Base-by-base conservation (phyloP, 352 stramenopile species). In the Globisporangium parvum region DNA sequence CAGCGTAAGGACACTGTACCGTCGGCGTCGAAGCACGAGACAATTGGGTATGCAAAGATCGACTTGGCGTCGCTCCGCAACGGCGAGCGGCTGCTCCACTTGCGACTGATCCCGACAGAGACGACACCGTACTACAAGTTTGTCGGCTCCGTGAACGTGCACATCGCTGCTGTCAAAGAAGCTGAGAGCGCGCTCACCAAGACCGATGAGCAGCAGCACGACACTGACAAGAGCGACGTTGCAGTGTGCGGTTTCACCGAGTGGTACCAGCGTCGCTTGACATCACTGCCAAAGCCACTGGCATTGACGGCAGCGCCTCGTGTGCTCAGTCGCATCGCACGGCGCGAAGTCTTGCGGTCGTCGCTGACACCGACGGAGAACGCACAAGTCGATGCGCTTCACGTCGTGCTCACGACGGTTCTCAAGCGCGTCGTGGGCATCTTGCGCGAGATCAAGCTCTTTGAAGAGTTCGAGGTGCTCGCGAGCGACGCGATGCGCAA, bases 401-500 rank as follows among this genome's bases (percentile, higher is more conserved):
- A 85, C 47, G 56, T 55, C 4, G 75, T 82, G 11, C 45, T 90
- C 6, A 62, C 71, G 3, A 49, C 80, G 8, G 53, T 88, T 10
- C 77, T 84, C 66, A 83, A 85, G 46, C 69, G 77, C 6, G 55
- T 87, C 6, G 69, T 83, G 15, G 67, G 52, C 17, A 77, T 87
- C 12, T 55, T 85, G 26, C 63, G 57, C 2, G 80, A 88, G 55
- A 83, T 90, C 11, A 55, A 57, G 14, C 67, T 81, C 20, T 81
- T 90, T 48, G 80, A 90, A 40, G 62, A 77, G 10, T 88, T 80
- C 39, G 80, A 90, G 55, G 51, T 47, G 14, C 65, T 90, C 18
- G 56, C 66, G 0, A 41, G 37, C 20, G 75, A 80, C 26, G 73
- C 80, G 9, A 84, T 77, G 61, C 51, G 46, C 1, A 77, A 75